Base-by-base conservation (phyloP, 441 rosid genomes). In the Biscutella laevigata region DNA sequence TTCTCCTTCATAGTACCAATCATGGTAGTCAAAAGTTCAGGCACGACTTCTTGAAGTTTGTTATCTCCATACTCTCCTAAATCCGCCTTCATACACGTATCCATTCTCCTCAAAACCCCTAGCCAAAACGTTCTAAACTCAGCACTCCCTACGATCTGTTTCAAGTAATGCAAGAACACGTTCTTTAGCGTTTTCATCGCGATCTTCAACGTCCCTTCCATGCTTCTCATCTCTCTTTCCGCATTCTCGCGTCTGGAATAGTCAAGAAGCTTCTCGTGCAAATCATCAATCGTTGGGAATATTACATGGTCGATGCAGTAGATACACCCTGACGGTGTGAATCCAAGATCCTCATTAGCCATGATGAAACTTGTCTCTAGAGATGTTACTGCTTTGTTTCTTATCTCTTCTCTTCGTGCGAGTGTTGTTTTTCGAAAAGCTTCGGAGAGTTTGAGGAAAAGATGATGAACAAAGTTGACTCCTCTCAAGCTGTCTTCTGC, bases 31-130 rank as follows among this genome's bases (percentile, higher is more conserved):
- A 88, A 42, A 46, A 88, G 59, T 1, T 73, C 79, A 10, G 98
- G 89, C 26, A 88, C 73, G 3, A 63, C 53, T 12, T 81, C 78
- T 17, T 74, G 79, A 59, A 91, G 48, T 25, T 52, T 70, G 0
- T 86, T 77, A 29, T 78, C 75, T 1, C 88, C 96, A 27, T 77
- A 80, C 1, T 36, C 61, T 21, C 95, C 90, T 47, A 87, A 46
- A 55, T 85, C 86, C 1, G 88, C 87, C 53, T 91, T 87, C 94
- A 91, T 85, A 54, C 94, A 87, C 4, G 96, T 87, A 58, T 87
- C 96, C 98, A 87, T 83, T 47, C 96, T 81, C 43, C 96, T 82
- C 67, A 91, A 47, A 12, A 85, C 76, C 19, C 94, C 96, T 4
- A 85, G 66, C 98, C 95, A 90, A 33, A 90, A 82, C 0, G 96